Conservation (phyloP, 1,284 basidiomycete species). For the Ceratobasidium sp. region DNA sequence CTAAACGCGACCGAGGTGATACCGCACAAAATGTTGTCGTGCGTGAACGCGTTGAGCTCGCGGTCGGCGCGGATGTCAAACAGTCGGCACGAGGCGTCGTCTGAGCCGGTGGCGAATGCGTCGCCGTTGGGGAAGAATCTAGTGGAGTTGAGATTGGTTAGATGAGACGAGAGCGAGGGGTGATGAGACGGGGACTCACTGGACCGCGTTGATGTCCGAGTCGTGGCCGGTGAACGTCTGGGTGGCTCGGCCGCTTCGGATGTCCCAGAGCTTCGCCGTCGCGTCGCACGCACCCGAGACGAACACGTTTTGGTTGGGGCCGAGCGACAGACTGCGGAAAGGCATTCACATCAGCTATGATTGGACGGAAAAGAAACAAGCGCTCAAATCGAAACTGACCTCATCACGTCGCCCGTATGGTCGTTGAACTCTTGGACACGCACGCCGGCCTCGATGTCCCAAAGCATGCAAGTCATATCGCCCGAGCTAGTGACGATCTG, state of each 20-base stretch:
- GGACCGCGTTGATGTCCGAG: constrained; percentile 98
- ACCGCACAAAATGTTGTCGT: constrained; percentile 98
- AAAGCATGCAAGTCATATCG: constrained; percentile 99
- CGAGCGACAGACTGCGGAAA: constrained; percentile 85
- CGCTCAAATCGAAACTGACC: constrained; percentile 65
- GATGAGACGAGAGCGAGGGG: constrained; percentile 23
- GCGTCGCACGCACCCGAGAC: constrained; percentile 99
- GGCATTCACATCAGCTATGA: background rate
- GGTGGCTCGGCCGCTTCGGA: constrained; percentile 94
- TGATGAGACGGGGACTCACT: constrained; percentile 71
- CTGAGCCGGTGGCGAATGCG: constrained; percentile 98
- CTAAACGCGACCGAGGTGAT: constrained; percentile 99
- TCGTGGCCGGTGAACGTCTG: constrained; percentile 99
- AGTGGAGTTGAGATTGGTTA: background rate
- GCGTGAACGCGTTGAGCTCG: constrained; percentile 95
- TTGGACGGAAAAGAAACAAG: background rate
- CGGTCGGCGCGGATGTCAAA: constrained; percentile 98
- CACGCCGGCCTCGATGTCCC: constrained; percentile 98
- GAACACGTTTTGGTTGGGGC: constrained; percentile 94
- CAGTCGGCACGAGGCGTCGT: constrained; percentile 97
- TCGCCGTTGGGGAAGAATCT: constrained; percentile 98
- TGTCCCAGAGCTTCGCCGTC: constrained; percentile 98
- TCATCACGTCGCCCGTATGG: constrained; percentile 99
- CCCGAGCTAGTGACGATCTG: constrained; percentile 98
- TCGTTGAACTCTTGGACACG: constrained; percentile 97